Evolutionary conservation across 1,139 yeast species (phyloP).

Genomic region (Geotrichum cucujoidarum): DNA sequence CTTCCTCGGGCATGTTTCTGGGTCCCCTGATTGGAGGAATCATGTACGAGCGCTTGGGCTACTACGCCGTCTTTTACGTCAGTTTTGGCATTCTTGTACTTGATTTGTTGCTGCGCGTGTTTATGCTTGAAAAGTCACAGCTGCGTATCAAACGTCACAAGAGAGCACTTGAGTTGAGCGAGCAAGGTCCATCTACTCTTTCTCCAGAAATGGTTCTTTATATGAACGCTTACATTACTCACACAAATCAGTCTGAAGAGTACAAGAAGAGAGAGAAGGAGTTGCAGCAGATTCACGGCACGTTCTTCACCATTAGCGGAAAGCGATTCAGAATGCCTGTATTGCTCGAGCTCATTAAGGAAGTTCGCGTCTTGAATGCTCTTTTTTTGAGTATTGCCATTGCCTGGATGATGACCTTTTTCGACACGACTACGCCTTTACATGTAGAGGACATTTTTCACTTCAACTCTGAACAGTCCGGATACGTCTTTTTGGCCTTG

Average conservation of each 20-base stretch:
- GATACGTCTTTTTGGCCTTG: slow-evolving; percentile 35
- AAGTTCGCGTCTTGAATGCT: slow-evolving; percentile 28
- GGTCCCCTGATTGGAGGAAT: slow-evolving; percentile 40
- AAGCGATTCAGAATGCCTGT: slow-evolving; percentile 23
- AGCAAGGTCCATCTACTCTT: background rate
- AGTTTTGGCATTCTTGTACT: slow-evolving; percentile 33
- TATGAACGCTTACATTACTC: slow-evolving; percentile 6
- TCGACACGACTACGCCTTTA: slow-evolving; percentile 37
- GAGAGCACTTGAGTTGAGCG: slow-evolving; percentile 16
- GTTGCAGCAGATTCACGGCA: slow-evolving; percentile 11
- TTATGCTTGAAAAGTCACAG: slow-evolving; percentile 32
- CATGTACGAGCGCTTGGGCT: slow-evolving; percentile 36
- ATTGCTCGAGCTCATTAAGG: slow-evolving; percentile 23
- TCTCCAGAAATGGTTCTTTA: slow-evolving; percentile 4
- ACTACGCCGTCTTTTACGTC: slow-evolving; percentile 35
- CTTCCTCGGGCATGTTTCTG: slow-evolving; percentile 33
- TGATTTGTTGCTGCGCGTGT: slow-evolving; percentile 34
- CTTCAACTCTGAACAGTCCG: slow-evolving; percentile 33
- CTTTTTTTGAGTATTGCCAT: slow-evolving; percentile 30
- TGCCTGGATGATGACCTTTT: slow-evolving; percentile 34
- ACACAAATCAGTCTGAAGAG: slow-evolving; percentile 2
- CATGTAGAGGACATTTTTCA: slow-evolving; percentile 33
- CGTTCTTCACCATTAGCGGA: slow-evolving; percentile 8
- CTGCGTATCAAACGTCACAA: slow-evolving; percentile 5
- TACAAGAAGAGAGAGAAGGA: slow-evolving; percentile 3